These are phyloP conservation scores for Diaporthe aspalathi DNA, from an alignment of 2,329 filamentous ascomycete species.

Conservation along the genomic window DNA sequence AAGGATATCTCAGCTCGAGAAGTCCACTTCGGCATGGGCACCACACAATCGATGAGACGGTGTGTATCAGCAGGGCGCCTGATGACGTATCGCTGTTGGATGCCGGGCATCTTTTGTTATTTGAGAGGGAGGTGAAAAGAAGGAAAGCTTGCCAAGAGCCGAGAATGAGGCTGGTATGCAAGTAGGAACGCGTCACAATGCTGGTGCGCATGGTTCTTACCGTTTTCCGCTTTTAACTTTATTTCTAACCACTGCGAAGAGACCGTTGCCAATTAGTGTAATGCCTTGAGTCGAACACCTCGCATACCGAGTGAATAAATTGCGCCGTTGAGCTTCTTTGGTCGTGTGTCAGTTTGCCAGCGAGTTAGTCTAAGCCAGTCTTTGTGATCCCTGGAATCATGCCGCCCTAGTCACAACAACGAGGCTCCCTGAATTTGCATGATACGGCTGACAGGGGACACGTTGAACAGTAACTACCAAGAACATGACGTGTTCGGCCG, in stretches of 20 bases:
- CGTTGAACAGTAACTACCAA: not conserved
- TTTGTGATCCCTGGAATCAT: slow-evolving; percentile 28
- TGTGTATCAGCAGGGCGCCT: slow-evolving; percentile 4
- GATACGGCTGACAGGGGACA: slow-evolving; percentile 1
- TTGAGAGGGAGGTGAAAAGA: not conserved
- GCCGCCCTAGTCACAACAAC: slow-evolving; percentile 23
- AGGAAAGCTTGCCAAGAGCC: not conserved
- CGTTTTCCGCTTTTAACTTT: slow-evolving; percentile 19
- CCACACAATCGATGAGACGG: too few species aligned
- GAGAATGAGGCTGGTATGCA: slow-evolving; percentile 31
- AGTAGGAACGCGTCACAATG: slow-evolving; percentile 6
- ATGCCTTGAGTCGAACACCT: not conserved
- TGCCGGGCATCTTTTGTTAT: not conserved
- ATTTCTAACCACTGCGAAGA: slow-evolving; percentile 15
- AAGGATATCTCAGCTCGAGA: not conserved
- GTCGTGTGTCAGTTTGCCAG: slow-evolving; percentile 15
- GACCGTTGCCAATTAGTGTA: not conserved
- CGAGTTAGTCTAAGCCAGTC: slow-evolving; percentile 16
- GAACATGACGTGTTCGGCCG: slow-evolving; percentile 30
- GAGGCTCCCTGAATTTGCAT: slow-evolving; percentile 34
- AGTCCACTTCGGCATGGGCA: not conserved
- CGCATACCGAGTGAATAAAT: slow-evolving; percentile 16
- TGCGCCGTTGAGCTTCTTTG: slow-evolving; percentile 23
- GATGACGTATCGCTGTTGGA: slow-evolving; percentile 11
- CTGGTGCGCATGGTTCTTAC: not conserved